A percentile compares a stretch with the other conserved stretches of the same genome.
These are phyloP conservation scores for Pichia kluyveri DNA, from an alignment of 805 yeast species.

Conservation along the genomic window DNA sequence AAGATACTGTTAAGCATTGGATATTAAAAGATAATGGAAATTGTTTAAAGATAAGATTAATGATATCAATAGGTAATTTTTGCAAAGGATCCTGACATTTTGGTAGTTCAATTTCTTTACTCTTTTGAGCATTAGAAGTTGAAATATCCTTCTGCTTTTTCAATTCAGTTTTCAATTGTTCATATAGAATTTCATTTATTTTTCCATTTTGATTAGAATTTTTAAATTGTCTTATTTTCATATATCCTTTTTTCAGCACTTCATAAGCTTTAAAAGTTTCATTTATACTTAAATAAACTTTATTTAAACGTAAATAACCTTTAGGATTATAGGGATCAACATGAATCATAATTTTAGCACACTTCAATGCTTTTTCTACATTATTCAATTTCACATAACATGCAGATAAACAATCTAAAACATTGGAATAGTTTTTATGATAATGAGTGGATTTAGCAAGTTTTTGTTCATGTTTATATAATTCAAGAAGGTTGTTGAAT, in stretches of 20 bases:
- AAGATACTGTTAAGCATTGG: slow-evolving; percentile 11
- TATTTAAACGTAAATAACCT: slow-evolving; percentile 39
- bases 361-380: slow-evolving; percentile 27
- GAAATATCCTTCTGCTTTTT: background rate
- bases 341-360: slow-evolving; percentile 27
- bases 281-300: slow-evolving; percentile 22
- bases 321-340: slow-evolving; percentile 39
- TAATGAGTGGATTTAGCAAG: background rate
- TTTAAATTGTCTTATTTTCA: slow-evolving; percentile 26
- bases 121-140: no score
- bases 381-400: slow-evolving; percentile 34
- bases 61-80: slow-evolving; percentile 20
- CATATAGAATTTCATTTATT: slow-evolving; percentile 27
- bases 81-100: slow-evolving; percentile 15
- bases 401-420: slow-evolving; percentile 41
- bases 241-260: slow-evolving; percentile 29
- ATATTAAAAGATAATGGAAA: slow-evolving; percentile 13
- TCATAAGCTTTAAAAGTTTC: slow-evolving; percentile 29
- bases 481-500: background rate
- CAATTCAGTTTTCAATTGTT: slow-evolving; percentile 16
- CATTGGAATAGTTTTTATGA: slow-evolving; percentile 1
- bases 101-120: background rate
- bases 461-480: background rate
- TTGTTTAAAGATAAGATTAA: slow-evolving; percentile 6
- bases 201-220: slow-evolving; percentile 15